These are phyloP conservation scores for Nakaseomyces glabratus DNA, from an alignment of 1,139 yeast species.

Conservation along the genomic window DNA sequence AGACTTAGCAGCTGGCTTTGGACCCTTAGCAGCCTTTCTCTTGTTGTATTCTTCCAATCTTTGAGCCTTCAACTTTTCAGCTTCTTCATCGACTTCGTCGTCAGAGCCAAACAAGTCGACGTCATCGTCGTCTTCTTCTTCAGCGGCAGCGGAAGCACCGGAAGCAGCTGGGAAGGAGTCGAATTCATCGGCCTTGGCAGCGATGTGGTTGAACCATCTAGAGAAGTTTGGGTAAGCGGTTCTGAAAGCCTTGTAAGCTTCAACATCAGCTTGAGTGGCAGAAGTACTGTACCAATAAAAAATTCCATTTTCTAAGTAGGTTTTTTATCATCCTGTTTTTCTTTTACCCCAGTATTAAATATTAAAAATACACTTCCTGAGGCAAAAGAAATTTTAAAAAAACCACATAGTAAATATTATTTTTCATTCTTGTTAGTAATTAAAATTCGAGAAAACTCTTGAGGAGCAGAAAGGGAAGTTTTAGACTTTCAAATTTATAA, in stretches of 20 bases:
- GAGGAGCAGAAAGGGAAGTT: too few species aligned
- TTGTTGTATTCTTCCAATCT: slow-evolving; percentile 97
- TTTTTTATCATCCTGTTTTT: too few species aligned
- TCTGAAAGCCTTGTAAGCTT: slow-evolving; percentile 93
- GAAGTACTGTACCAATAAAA: slow-evolving; percentile 42
- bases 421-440: too few species aligned
- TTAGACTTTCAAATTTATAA: too few species aligned
- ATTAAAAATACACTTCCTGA: too few species aligned
- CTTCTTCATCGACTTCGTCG: slow-evolving; percentile 92
- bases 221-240: slow-evolving; percentile 85
- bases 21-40: slow-evolving; percentile 94
- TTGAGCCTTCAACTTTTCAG: slow-evolving; percentile 93
- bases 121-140: slow-evolving; percentile 78
- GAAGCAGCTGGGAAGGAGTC: slow-evolving; percentile 76
- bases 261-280: slow-evolving; percentile 93
- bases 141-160: slow-evolving; percentile 44
- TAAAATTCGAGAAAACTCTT: too few species aligned
- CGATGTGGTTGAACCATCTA: slow-evolving; percentile 98
- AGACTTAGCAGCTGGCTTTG: slow-evolving; percentile 98
- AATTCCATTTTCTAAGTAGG: not conserved
- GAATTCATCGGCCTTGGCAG: slow-evolving; percentile 82
- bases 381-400: too few species aligned
- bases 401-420: too few species aligned
- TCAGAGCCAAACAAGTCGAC: slow-evolving; percentile 93
- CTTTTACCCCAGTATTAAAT: too few species aligned